phyloP scores from a whole-genome alignment of 2,329 filamentous ascomycete species.

The Dothidotthia symphoricarpi region DNA sequence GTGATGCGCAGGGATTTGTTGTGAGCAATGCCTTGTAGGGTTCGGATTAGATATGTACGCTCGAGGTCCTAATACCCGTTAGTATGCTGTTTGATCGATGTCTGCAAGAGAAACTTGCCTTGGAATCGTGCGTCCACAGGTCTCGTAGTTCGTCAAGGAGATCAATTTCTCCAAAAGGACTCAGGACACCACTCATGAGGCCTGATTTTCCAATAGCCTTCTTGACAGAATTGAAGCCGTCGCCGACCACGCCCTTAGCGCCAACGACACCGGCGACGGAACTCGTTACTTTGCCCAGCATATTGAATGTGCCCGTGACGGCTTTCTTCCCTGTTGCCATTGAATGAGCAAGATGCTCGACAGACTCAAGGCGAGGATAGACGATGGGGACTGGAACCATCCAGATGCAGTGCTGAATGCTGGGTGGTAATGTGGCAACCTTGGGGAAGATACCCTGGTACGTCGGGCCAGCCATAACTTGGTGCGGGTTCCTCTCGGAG shows the following conservation, averaged over 20 bases:
- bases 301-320: slow-evolving; percentile 93
- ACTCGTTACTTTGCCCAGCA: slow-evolving; percentile 91
- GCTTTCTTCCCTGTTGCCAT: slow-evolving; percentile 95
- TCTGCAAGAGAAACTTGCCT: slow-evolving; percentile 51
- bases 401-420: slow-evolving; percentile 95
- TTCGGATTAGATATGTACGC: slow-evolving; percentile 92
- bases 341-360: slow-evolving; percentile 87
- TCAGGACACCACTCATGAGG: slow-evolving; percentile 91
- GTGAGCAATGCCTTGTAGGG: slow-evolving; percentile 89
- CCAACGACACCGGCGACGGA: slow-evolving; percentile 94
- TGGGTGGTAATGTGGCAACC: slow-evolving; percentile 82
- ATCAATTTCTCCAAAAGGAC: slow-evolving; percentile 94
- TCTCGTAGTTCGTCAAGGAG: slow-evolving; percentile 91
- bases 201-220: slow-evolving; percentile 94
- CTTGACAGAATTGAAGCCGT: slow-evolving; percentile 92
- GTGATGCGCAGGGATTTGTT: slow-evolving; percentile 97
- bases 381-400: slow-evolving; percentile 89
- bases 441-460: slow-evolving; percentile 98
- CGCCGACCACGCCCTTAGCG: slow-evolving; percentile 86
- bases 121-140: slow-evolving; percentile 97
- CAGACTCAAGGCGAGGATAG: slow-evolving; percentile 86
- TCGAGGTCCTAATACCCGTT: slow-evolving; percentile 68
- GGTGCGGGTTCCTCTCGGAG: slow-evolving; percentile 83
- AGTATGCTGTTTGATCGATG: slow-evolving; percentile 7
- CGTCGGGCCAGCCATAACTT: slow-evolving; percentile 92